Conservation (phyloP, 495 filamentous ascomycete genomes). For the Pyrenopolyporus hunteri region DNA sequence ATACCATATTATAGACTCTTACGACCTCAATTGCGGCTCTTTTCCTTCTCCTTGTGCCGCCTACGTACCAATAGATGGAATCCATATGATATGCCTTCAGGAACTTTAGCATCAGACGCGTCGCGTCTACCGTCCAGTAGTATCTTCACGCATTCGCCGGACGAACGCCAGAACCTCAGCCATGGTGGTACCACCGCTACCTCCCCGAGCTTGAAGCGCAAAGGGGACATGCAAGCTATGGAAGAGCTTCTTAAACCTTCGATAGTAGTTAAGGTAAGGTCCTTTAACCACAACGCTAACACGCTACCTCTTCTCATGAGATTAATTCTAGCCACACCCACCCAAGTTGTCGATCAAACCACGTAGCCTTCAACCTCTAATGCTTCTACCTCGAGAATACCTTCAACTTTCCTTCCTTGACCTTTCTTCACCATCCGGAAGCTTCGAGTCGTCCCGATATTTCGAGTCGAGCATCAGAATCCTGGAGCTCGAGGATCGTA, state of each 20-base stretch:
- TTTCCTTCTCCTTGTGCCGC: conserved; percentile 17
- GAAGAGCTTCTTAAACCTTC: conserved; percentile 56
- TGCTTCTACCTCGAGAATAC: conserved; percentile 64
- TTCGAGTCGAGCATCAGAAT: conserved; percentile 67
- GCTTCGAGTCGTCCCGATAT: conserved; percentile 57
- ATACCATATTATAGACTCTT: conserved; percentile 11
- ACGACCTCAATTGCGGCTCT: conserved; percentile 7
- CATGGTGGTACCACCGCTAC: conserved; percentile 1
- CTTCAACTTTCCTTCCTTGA: conserved; percentile 68
- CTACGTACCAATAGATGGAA: conserved; percentile 33
- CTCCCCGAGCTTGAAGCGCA: conserved; percentile 38
- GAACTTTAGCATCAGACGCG: conserved; percentile 43
- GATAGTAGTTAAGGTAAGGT: conserved; percentile 55
- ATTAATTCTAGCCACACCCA: conserved; percentile 59
- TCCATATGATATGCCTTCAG: conserved; percentile 49
- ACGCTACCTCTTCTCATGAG: conserved; percentile 6
- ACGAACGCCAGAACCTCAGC: conserved; percentile 34
- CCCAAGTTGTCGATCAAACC: conserved; percentile 62
- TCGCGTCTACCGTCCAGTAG: conserved; percentile 45
- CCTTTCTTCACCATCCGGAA: conserved; percentile 55
- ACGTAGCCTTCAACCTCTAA: conserved; percentile 63
- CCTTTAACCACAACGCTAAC: background rate
- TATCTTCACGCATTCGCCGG: conserved; percentile 43
- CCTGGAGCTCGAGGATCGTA: conserved; percentile 63
- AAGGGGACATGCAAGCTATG: conserved; percentile 43